Base-by-base conservation (phyloP, 306 rosid genomes). In the Corylus avellana region DNA sequence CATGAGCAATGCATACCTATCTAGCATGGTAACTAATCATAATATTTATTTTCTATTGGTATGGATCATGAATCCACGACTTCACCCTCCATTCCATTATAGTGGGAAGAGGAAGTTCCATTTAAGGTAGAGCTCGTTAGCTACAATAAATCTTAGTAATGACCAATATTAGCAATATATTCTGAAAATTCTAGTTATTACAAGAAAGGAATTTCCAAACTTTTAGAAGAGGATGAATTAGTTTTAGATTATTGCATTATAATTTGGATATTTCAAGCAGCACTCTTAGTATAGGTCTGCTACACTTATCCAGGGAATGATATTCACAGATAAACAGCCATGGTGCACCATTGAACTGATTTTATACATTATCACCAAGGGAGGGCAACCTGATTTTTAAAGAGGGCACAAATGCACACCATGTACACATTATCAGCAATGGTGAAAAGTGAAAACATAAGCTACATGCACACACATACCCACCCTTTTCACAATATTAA, bases 301-400 rank as follows among this genome's bases (percentile, higher is more conserved):
- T 39, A 13, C 8, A 61, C 73, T 71, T 47, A 47, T 13, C 50
- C 44, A 81, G 59, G 78, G 42, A 49, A 32, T 22, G 58, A 50
- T 29, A 39, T 67, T 62, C 62, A 77, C 16, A 54, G 48, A 53
- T 16, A 44, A 73, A 56, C 50, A 81, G 53, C 47, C 70, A 75
- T 35, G 42, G 50, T 22, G 14, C 25, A 59, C 35, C 32, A 25
- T 59, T 59, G 25, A 59, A 25, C 66, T 12, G 11, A 25, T 59
- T 22, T 59, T 59, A 22, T 10, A 59, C 32, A 56, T 17, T 56
- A 56, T 56, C 62, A 35, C 17, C 11, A 29, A 77, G 70, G 74
- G 80, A 67, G 67, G 59, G 48, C 29, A 12, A 58, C 11, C 27
- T 47, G 49, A 20, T 67, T 67, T 59, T 76, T 72, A 78, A 64